Conservation (phyloP, 345 rosid species). For the Hevea brasiliensis region DNA sequence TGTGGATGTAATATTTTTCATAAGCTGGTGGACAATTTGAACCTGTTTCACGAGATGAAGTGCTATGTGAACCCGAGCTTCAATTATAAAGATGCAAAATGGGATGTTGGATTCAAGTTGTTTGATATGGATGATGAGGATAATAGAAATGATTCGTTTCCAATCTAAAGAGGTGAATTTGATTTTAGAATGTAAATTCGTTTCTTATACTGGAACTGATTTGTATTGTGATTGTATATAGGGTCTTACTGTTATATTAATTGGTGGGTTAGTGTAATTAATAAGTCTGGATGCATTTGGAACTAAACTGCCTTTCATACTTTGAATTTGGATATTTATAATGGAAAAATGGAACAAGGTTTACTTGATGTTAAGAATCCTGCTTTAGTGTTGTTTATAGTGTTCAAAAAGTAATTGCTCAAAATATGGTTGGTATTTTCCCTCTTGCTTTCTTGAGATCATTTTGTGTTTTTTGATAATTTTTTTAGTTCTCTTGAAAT, state of each 20-base stretch:
- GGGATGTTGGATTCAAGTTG: conserved; percentile 68
- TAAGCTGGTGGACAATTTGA: conserved; percentile 89
- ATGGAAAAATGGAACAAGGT: conserved; percentile 1
- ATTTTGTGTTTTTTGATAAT: neutral
- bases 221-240: conserved; percentile 40
- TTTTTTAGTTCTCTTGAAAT: neutral
- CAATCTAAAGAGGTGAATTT: conserved; percentile 36
- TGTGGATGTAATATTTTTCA: conserved; percentile 94
- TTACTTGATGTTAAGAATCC: neutral
- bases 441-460: neutral
- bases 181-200: conserved; percentile 37
- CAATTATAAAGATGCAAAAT: conserved; percentile 49
- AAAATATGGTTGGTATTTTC: too few species aligned
- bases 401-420: neutral
- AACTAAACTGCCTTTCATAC: conserved; percentile 1
- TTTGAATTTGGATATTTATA: neutral
- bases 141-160: conserved; percentile 39
- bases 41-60: conserved; percentile 89
- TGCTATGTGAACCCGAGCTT: conserved; percentile 69
- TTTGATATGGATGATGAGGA: conserved; percentile 44
- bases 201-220: conserved; percentile 19
- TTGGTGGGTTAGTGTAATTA: conserved; percentile 10
- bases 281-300: conserved; percentile 9
- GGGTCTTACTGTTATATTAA: neutral
- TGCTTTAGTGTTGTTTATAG: neutral